Evolutionary conservation across 208 protist genomes (phyloP).

Genomic region (Plasmodiophora brassicae): DNA sequence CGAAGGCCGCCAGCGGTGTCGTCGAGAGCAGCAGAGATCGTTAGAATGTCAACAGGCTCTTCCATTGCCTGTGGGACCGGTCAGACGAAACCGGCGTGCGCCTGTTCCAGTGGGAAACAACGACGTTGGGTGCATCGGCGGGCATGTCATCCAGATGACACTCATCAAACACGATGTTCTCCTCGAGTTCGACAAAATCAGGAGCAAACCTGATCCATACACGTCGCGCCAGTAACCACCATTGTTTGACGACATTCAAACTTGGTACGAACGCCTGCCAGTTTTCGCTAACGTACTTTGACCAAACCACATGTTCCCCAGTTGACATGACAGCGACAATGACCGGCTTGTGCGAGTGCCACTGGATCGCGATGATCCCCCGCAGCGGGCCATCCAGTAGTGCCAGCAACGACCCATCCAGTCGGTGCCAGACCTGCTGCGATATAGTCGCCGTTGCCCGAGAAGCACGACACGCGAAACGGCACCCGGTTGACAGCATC

Average conservation of each 20-base stretch:
- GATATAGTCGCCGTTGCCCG: slow-evolving; percentile 12
- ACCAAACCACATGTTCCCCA: background rate
- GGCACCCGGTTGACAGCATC: background rate
- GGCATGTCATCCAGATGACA: background rate
- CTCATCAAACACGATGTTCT: background rate
- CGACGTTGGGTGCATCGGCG: background rate
- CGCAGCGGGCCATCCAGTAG: background rate
- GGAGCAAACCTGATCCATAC: background rate
- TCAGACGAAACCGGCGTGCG: background rate
- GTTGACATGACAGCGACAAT: background rate
- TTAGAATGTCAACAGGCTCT: background rate
- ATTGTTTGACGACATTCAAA: background rate
- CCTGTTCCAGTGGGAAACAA: background rate
- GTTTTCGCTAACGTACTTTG: slow-evolving; percentile 3
- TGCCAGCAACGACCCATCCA: background rate
- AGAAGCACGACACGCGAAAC: background rate
- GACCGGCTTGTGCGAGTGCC: background rate
- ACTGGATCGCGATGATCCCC: background rate
- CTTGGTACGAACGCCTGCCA: background rate
- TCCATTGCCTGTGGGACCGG: too few relatives aligned
- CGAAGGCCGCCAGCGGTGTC: too few relatives aligned
- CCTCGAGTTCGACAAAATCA: slow-evolving; percentile 1
- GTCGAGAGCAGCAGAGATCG: background rate
- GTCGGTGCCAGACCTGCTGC: background rate
- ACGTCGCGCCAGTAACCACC: too few relatives aligned